phyloP scores from a whole-genome alignment of 805 yeast species.

The Wickerhamiella sorbophila region DNA sequence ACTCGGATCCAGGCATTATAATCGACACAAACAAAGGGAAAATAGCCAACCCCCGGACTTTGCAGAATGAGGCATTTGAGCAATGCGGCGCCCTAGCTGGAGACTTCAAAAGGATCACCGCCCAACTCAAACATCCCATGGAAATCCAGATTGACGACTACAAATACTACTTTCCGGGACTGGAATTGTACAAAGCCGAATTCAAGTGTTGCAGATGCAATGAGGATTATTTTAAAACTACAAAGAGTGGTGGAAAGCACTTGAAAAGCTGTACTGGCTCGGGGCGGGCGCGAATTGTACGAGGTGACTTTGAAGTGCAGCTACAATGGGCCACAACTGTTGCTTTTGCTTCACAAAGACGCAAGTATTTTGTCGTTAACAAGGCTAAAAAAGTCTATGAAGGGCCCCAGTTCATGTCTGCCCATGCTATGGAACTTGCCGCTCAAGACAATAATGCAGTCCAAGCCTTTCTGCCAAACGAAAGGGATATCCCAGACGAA shows the following conservation, averaged over 20 bases:
- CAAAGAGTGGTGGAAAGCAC: background rate
- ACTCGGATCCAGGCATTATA: background rate
- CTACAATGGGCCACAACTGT: no score
- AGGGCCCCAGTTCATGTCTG: no score
- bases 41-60: background rate
- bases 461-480: no score
- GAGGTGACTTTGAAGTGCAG: background rate
- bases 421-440: no score
- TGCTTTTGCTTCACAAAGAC: no score
- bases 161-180: background rate
- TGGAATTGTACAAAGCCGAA: background rate
- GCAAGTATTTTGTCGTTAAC: no score
- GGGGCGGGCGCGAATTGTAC: background rate
- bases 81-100: background rate
- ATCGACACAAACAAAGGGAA: background rate
- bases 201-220: background rate
- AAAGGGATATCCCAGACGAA: no score
- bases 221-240: background rate
- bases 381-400: no score
- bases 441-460: no score
- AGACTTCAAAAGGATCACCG: background rate
- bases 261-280: background rate
- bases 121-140: background rate
- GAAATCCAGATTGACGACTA: background rate
- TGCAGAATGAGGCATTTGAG: background rate